Evolutionary conservation across 2,329 filamentous ascomycete genomes (phyloP), one percentile per base, ranked within the genome.

Genomic region (Ceratocystis lukuohia): DNA sequence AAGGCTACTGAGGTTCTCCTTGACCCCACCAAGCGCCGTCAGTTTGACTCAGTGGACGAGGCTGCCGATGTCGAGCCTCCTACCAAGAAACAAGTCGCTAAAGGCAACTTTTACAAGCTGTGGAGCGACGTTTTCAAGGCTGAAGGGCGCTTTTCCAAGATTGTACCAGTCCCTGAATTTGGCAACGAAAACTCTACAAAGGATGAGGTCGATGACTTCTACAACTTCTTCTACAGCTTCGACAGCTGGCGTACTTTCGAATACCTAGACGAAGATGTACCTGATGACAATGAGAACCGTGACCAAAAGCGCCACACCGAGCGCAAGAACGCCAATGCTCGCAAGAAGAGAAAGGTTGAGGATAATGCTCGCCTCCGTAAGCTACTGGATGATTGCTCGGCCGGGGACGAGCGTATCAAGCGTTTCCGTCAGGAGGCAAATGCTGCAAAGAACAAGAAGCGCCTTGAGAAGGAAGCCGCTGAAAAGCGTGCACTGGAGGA

Each of bases 161-260:
- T 77, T 69, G 89, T 96, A 75, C 93, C 93, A 5, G 94, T 96
- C 2, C 95, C 94, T 5, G 79, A 82, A 72, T 86, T 99, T 67
- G 94, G 94, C 69, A 84, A 90, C 74, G 89, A 90, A 70, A 88
- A 95, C 71, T 87, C 89, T 74, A 84, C 84, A 72, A 89, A 92
- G 78, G 89, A 95, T 74, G 87, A 96, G 7, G 94, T 99, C 61
- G 92, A 97, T 74, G 80, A 82, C 65, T 99, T 99, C 78, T 99
- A 99, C 84, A 96, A 99, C 83, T 99, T 97, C 82, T 99, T 89
- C 88, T 99, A 97, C 83, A 95, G 93, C 83, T 96, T 99, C 73
- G 94, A 99, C 82, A 94, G 88, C 77, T 99, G 94, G 94, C 84
- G 94, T 69, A 87, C 89, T 2, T 99, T 99, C 73, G 94, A 99